A percentile compares a stretch with the other conserved stretches of the same genome.
These are phyloP conservation scores for Rhizomucor pusillus DNA, from an alignment of 371 early-diverging fungal genomes.

Conservation along the genomic window DNA sequence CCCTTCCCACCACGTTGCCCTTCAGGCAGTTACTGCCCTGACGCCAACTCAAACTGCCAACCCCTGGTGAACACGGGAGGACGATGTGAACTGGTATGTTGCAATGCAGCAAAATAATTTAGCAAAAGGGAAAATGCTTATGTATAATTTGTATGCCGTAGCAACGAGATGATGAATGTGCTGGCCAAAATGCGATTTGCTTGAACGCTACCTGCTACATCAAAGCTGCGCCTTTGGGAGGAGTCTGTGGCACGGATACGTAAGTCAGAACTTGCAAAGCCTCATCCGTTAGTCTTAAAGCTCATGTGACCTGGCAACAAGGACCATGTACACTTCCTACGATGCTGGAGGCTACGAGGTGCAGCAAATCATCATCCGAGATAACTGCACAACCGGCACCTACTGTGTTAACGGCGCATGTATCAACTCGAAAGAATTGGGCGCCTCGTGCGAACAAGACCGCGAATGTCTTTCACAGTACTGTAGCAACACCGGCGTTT, in stretches of 20 bases:
- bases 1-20: conserved; percentile 32
- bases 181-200: conserved; percentile 33
- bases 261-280: conserved; percentile 14
- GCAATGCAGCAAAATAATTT: neutral
- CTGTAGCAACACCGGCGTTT: conserved; percentile 29
- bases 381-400: conserved; percentile 44
- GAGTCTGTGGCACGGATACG: conserved; percentile 42
- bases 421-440: conserved; percentile 22
- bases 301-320: conserved; percentile 8
- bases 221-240: conserved; percentile 42
- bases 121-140: neutral
- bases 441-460: conserved; percentile 31
- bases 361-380: conserved; percentile 40
- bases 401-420: conserved; percentile 30
- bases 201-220: conserved; percentile 41
- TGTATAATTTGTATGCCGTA: conserved; percentile 5
- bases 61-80: conserved; percentile 21
- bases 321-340: conserved; percentile 30
- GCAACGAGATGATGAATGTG: conserved; percentile 51
- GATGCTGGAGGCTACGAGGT: conserved; percentile 24
- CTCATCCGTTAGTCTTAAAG: neutral
- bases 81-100: conserved; percentile 31
- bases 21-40: conserved; percentile 35
- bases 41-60: conserved; percentile 31
- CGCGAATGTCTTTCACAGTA: conserved; percentile 42